These are phyloP conservation scores for Colletotrichum lupini DNA, from an alignment of 2,329 filamentous ascomycete species.

Conservation along the genomic window DNA sequence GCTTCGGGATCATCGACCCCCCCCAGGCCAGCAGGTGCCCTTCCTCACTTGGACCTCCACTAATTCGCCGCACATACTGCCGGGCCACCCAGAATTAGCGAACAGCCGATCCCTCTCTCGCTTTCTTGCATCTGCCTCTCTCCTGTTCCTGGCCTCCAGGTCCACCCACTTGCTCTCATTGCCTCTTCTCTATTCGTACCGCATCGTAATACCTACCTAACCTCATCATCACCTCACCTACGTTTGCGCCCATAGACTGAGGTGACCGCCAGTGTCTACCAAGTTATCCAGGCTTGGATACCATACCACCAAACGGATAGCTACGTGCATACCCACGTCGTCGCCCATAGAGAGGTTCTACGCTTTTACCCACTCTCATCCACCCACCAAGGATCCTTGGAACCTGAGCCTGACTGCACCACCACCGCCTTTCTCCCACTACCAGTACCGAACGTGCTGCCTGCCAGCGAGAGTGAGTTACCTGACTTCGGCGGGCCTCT, in stretches of 20 bases:
- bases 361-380: background rate
- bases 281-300: too few species aligned
- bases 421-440: constrained; percentile 37
- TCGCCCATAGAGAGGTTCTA: background rate
- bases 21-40: constrained; percentile 15
- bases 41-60: constrained; percentile 51
- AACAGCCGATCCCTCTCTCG: constrained; percentile 29
- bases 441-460: constrained; percentile 19
- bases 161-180: constrained; percentile 1
- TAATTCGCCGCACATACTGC: constrained; percentile 69
- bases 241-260: too few species aligned
- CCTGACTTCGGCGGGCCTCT: background rate
- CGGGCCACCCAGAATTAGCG: constrained; percentile 52
- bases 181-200: background rate
- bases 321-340: background rate
- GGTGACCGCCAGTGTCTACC: too few species aligned
- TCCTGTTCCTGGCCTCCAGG: constrained; percentile 27
- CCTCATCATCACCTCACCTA: background rate
- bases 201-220: background rate
- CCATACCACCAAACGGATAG: background rate
- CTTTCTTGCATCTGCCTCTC: constrained; percentile 29
- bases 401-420: background rate
- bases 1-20: background rate
- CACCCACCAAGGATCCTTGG: constrained; percentile 4
- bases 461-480: background rate